Evolutionary conservation across 768 basidiomycete species (phyloP).

Genomic region (Pisolithus tinctorius): DNA sequence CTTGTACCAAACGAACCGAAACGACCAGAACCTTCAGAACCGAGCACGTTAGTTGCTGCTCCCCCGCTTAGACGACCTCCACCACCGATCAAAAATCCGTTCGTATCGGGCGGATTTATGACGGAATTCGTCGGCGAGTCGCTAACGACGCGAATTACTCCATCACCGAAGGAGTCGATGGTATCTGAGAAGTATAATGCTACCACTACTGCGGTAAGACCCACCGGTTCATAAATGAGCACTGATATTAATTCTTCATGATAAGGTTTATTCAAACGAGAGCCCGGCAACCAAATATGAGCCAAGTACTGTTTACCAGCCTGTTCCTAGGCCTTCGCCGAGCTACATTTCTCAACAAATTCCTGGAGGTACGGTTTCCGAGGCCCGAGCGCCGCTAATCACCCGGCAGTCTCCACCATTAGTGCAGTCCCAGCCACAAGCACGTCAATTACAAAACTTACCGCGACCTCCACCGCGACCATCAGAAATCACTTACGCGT

Average conservation of each 20-base stretch:
- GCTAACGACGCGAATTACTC: conserved; percentile 9
- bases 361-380: conserved; percentile 7
- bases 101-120: conserved; percentile 45
- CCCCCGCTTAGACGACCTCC: conserved; percentile 9
- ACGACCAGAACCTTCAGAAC: conserved; percentile 1
- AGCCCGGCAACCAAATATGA: conserved; percentile 15
- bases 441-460: conserved; percentile 4
- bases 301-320: conserved; percentile 7
- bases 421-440: conserved; percentile 7
- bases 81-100: conserved; percentile 32
- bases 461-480: conserved; percentile 14
- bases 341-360: conserved; percentile 2
- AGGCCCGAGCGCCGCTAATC: conserved; percentile 7
- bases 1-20: conserved; percentile 3
- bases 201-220: conserved; percentile 8
- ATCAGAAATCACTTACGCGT: conserved; percentile 7
- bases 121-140: conserved; percentile 35
- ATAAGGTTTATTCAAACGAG: conserved; percentile 16
- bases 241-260: neutral
- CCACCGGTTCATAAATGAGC: neutral
- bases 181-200: conserved; percentile 11
- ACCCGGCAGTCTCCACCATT: conserved; percentile 6
- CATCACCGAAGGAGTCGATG: conserved; percentile 9
- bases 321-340: conserved; percentile 9
- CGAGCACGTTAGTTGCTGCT: conserved; percentile 1